A percentile compares a stretch with the other conserved stretches of the same genome.
These are phyloP conservation scores for Colletotrichum cuscutae DNA, from an alignment of 2,329 filamentous ascomycete genomes.

Conservation along the genomic window DNA sequence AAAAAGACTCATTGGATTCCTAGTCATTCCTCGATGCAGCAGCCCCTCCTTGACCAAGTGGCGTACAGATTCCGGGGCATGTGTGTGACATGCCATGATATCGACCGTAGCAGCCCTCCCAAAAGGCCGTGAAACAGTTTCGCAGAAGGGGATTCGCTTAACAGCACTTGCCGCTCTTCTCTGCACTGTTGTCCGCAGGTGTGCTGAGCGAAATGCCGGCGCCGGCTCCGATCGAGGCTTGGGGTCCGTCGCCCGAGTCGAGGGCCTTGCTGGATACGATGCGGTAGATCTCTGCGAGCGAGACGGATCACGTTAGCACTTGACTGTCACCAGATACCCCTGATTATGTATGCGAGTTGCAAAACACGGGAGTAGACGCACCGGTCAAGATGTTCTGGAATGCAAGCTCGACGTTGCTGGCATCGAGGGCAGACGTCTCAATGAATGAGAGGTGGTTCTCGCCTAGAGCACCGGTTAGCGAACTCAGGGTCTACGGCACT, in stretches of 20 bases:
- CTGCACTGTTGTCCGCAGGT: constrained; percentile 78
- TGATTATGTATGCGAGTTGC: constrained; percentile 19
- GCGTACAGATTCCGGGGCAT: constrained; percentile 43
- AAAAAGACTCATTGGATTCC: constrained; percentile 37
- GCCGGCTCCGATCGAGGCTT: constrained; percentile 82
- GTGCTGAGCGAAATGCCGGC: constrained; percentile 90
- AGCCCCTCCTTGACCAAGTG: constrained; percentile 34
- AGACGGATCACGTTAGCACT: constrained; percentile 13
- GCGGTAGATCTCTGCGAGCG: constrained; percentile 88
- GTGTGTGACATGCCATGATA: constrained; percentile 44
- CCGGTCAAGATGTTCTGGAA: constrained; percentile 99
- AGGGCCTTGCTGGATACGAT: constrained; percentile 98
- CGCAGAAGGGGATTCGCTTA: constrained; percentile 53
- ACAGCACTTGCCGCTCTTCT: constrained; percentile 86
- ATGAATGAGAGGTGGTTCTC: constrained; percentile 99
- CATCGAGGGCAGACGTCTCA: constrained; percentile 97
- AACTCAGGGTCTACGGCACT: not conserved
- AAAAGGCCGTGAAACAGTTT: constrained; percentile 33
- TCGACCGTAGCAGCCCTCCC: constrained; percentile 36
- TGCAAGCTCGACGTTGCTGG: constrained; percentile 98
- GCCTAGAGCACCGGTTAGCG: constrained; percentile 62
- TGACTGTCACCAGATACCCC: not conserved
- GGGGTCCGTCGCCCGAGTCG: constrained; percentile 85
- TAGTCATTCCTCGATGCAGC: constrained; percentile 37
- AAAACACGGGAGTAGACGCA: constrained; percentile 56